Evolutionary conservation across 2,329 filamentous ascomycete species (phyloP), one percentile per base, ranked within the genome.

Genomic region (Colletotrichum filicis): DNA sequence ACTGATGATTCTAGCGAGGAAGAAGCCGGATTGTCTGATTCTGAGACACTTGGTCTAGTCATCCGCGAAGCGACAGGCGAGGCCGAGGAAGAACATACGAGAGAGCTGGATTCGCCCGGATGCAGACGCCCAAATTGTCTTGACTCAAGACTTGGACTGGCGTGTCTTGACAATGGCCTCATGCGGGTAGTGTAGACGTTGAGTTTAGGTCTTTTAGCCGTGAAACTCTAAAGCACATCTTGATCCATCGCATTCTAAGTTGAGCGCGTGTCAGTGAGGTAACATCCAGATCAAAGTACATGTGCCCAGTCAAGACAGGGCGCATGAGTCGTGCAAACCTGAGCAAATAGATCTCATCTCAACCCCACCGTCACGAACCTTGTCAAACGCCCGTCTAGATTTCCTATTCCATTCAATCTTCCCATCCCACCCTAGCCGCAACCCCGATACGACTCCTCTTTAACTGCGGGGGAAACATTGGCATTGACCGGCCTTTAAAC

Each of bases 401-500:
- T 68, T 30, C 35, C 52, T 61, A 63, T 68, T 62, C 11, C 19
- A 30, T 49, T 57, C 35, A 16, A 7, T 52, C 3, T 62, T 19
- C 46, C 24, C 28, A 14, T 57, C 9, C 19, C 8, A 62, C 22
- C 67, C 42, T 19, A 22, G 42, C n/a, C 5, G 11, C 24, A 4
- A 19, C 57, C 12, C 58, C 14, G 52, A 52, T 53, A 14, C 6
- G 37, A 63, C 26, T 63, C 64, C 65, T 28, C 58, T 52, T 57
- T 19, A 26, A 53, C 53, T 72, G 69, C 69, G 69, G 69, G 65
- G 65, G 68, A 49, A 72, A 16, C 22, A 16, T 14, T 62, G 30
- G 52, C 30, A 28, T 42, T 37, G 8, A 53, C 37, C 35, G 60
- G 28, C 14, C 37, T 22, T 9, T 42, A 24, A 32, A 24, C 52